Evolutionary conservation across 1,284 basidiomycete genomes (phyloP).

Genomic region (Trichosporon ovoides): DNA sequence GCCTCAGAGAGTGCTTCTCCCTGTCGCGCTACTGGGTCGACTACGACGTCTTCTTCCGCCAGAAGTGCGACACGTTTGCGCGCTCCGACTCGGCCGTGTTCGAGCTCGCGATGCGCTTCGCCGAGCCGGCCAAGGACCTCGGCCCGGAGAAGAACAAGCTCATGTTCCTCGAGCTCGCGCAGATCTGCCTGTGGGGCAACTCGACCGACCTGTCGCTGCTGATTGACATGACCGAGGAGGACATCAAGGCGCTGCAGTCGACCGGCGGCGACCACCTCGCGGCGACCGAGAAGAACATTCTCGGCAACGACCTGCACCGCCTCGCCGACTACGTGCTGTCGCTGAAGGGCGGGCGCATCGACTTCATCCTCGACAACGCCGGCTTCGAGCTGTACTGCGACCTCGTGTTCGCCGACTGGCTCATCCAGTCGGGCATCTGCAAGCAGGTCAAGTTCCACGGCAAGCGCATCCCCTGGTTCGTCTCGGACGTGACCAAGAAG

Average conservation of each 20-base stretch:
- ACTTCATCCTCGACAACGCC: conserved; percentile 62
- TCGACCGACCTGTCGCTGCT: conserved; percentile 93
- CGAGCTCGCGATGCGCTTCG: conserved; percentile 89
- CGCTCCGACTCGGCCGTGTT: conserved; percentile 89
- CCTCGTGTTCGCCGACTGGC: conserved; percentile 78
- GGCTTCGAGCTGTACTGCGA: conserved; percentile 95
- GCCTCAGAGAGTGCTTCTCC: conserved; percentile 92
- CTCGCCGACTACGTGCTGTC: conserved; percentile 78
- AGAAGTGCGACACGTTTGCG: conserved; percentile 94
- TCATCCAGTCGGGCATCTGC: conserved; percentile 85
- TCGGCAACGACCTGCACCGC: conserved; percentile 55
- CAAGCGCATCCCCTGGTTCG: conserved; percentile 64
- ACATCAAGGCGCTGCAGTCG: conserved; percentile 95
- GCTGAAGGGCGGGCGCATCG: conserved; percentile 74
- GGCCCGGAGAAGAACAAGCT: conserved; percentile 72
- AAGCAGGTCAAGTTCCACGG: conserved; percentile 75
- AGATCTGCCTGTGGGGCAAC: conserved; percentile 92
- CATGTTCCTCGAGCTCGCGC: conserved; percentile 91
- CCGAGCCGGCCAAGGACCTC: conserved; percentile 65
- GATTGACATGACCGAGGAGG: conserved; percentile 98
- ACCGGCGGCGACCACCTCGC: conserved; percentile 93
- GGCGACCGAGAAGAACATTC: conserved; percentile 84
- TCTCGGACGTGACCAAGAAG: conserved; percentile 92
- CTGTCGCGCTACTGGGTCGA: conserved; percentile 84
- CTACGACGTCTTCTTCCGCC: conserved; percentile 76